Percentiles rank a stretch among this genome's conserved stretches.
phyloP scores from a whole-genome alignment of 2,329 filamentous ascomycete genomes.

The Chaetomiaceae sp. region DNA sequence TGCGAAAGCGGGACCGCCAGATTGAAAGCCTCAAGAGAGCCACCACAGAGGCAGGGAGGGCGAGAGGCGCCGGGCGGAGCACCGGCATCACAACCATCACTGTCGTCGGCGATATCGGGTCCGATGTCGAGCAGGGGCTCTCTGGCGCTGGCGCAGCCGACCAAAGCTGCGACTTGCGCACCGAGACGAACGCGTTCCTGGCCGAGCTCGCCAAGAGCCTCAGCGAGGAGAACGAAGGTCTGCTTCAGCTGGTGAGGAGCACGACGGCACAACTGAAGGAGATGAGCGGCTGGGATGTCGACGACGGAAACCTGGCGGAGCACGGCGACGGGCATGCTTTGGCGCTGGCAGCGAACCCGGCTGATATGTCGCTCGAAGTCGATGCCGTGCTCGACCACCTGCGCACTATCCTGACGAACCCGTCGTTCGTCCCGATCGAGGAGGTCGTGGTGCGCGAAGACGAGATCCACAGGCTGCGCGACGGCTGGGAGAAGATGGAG shows the following conservation, averaged over 20 bases:
- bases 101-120: conserved; percentile 47
- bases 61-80: conserved; percentile 51
- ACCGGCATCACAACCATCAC: conserved; percentile 53
- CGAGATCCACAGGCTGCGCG: conserved; percentile 76
- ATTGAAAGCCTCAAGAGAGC: conserved; percentile 86
- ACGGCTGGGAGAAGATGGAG: conserved; percentile 93
- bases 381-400: conserved; percentile 76
- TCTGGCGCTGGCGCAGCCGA: conserved; percentile 32
- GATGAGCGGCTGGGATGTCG: conserved; percentile 55
- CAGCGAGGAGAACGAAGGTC: conserved; percentile 85
- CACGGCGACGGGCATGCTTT: conserved; percentile 28
- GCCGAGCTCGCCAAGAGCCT: conserved; percentile 76
- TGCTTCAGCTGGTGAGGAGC: conserved; percentile 66
- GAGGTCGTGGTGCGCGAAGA: conserved; percentile 91
- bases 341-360: conserved; percentile 37
- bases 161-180: conserved; percentile 64
- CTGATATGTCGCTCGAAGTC: conserved; percentile 71
- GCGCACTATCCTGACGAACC: conserved; percentile 81
- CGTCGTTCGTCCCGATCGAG: conserved; percentile 91
- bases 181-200: conserved; percentile 88
- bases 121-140: conserved; percentile 10
- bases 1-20: conserved; percentile 84
- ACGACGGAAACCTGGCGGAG: conserved; percentile 1
- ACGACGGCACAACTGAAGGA: conserved; percentile 68
- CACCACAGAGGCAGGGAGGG: conserved; percentile 64